Conservation (phyloP, 768 basidiomycete genomes). For the Mycena galopus region DNA sequence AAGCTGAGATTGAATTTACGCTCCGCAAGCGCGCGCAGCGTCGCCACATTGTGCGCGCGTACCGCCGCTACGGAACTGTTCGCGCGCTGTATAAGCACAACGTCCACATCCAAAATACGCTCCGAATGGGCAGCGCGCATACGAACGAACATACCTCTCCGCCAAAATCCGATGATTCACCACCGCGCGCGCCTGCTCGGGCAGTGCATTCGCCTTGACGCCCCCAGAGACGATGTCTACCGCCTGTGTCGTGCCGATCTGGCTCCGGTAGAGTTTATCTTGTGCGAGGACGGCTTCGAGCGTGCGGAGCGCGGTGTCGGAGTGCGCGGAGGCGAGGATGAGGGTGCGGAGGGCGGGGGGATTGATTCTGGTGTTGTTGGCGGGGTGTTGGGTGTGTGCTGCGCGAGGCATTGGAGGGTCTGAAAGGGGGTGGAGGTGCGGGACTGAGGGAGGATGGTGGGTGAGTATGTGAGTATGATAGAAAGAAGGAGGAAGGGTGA, state of each 20-base stretch:
- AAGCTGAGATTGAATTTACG: constrained; percentile 57
- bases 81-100: not conserved
- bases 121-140: not conserved
- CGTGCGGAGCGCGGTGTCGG: constrained; percentile 54
- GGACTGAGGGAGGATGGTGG: constrained; percentile 45
- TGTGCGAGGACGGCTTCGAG: constrained; percentile 54
- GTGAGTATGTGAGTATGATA: no score
- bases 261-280: constrained; percentile 42
- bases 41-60: constrained; percentile 42
- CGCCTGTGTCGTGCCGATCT: constrained; percentile 68
- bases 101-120: not conserved
- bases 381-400: constrained; percentile 59
- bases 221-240: constrained; percentile 62
- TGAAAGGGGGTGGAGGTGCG: constrained; percentile 58
- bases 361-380: no score
- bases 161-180: constrained; percentile 65
- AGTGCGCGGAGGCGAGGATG: constrained; percentile 50
- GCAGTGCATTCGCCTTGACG: constrained; percentile 71
- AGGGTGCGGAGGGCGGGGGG: constrained; percentile 45
- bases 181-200: constrained; percentile 63
- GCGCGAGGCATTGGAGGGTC: constrained; percentile 64
- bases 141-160: constrained; percentile 49
- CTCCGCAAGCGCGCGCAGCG: constrained; percentile 51
- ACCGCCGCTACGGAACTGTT: constrained; percentile 54
- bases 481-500: no score